These are phyloP conservation scores for Rhypophila decipiens DNA, from an alignment of 495 filamentous ascomycete genomes.

Conservation along the genomic window DNA sequence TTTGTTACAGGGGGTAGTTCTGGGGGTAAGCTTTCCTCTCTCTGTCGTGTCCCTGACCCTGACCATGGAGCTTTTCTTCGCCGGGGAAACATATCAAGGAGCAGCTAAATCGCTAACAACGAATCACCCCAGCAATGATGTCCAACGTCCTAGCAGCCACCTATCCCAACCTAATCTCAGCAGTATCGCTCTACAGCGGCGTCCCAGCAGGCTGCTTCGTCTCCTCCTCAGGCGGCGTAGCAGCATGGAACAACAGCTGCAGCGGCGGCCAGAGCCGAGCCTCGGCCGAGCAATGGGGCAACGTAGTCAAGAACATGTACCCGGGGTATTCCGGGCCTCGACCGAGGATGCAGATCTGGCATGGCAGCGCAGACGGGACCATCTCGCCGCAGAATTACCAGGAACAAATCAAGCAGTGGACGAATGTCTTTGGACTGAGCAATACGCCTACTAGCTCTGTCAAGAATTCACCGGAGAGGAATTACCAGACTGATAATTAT, in stretches of 20 bases:
- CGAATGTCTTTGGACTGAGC: conserved; percentile 37
- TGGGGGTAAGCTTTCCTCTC: conserved; percentile 35
- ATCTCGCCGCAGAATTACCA: conserved; percentile 41
- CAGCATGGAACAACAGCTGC: conserved; percentile 38
- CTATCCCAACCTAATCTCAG: conserved; percentile 51
- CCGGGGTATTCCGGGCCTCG: conserved; percentile 38
- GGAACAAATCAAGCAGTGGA: conserved; percentile 49
- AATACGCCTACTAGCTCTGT: conserved; percentile 23
- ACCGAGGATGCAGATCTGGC: conserved; percentile 52
- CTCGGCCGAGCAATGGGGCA: conserved; percentile 35
- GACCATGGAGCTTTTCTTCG: neutral
- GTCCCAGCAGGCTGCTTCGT: conserved; percentile 56
- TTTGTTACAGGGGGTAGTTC: conserved; percentile 35
- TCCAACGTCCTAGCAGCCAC: conserved; percentile 51
- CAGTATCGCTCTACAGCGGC: conserved; percentile 50
- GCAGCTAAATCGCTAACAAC: neutral
- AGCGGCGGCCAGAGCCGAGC: conserved; percentile 34
- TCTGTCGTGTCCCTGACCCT: too few relatives aligned
- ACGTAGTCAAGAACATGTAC: conserved; percentile 41
- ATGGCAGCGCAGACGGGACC: conserved; percentile 41
- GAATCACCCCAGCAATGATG: conserved; percentile 25
- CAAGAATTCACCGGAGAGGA: conserved; percentile 29
- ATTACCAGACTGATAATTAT: conserved; percentile 32
- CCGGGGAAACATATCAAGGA: too few relatives aligned
- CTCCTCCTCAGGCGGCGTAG: conserved; percentile 27